Evolutionary conservation across 164 flowering plant genomes (phyloP).

Genomic region (Hamamelis virginiana): DNA sequence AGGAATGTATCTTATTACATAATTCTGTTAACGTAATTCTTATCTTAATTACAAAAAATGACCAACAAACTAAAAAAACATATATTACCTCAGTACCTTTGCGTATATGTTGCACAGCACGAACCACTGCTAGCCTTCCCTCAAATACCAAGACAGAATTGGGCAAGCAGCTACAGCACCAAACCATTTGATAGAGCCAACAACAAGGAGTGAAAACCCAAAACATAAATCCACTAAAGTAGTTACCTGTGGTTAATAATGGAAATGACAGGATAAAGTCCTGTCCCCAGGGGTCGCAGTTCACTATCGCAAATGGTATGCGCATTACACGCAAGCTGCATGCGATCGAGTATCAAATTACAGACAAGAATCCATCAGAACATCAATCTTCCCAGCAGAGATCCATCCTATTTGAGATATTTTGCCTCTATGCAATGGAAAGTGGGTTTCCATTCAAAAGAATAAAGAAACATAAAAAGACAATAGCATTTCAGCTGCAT

Average conservation of each 20-base stretch:
- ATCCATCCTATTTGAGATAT: not conserved
- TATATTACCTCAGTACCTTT: slow-evolving; percentile 75
- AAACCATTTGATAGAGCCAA: slow-evolving; percentile 13
- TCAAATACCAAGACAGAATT: slow-evolving; percentile 91
- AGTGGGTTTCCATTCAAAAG: not conserved
- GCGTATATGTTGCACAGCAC: slow-evolving; percentile 76
- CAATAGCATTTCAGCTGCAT: not conserved
- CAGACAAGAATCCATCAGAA: slow-evolving; percentile 4
- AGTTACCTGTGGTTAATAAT: slow-evolving; percentile 93
- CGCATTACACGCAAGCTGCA: slow-evolving; percentile 97
- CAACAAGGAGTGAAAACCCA: not conserved
- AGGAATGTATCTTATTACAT: not conserved
- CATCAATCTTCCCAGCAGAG: not conserved
- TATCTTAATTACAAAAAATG: not conserved
- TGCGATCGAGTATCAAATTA: not conserved
- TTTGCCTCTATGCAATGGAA: not conserved
- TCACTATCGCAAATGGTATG: slow-evolving; percentile 96
- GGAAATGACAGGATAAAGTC: slow-evolving; percentile 88
- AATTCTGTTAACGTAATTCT: not conserved
- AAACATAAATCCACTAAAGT: not conserved
- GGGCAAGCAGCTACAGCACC: slow-evolving; percentile 77
- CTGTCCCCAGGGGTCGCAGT: slow-evolving; percentile 88
- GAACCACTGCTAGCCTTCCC: slow-evolving; percentile 74
- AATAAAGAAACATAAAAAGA: not conserved
- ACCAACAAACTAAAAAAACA: not conserved